Evolutionary conservation across 73 alveolate genomes (phyloP).

Genomic region (Paramecium sexaurelia): DNA sequence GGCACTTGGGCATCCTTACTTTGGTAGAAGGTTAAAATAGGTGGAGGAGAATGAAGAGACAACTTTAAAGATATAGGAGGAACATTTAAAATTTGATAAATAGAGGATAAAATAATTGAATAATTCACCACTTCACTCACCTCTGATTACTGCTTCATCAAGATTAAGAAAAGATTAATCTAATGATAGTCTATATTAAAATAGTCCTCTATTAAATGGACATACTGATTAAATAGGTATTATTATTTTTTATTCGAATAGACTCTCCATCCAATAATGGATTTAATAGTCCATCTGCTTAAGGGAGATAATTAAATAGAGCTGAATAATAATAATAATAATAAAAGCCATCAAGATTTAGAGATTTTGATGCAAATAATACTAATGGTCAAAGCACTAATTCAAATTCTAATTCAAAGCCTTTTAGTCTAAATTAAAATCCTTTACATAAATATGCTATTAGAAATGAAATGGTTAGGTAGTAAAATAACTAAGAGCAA

Average conservation of each 20-base stretch:
- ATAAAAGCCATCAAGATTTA: constrained; percentile 16
- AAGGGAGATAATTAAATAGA: not conserved
- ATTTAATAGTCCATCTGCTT: constrained; percentile 35
- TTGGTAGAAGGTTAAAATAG: constrained; percentile 8
- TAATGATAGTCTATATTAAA: not conserved
- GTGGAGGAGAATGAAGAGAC: not conserved
- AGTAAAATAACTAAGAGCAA: not conserved
- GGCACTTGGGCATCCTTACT: constrained; percentile 77
- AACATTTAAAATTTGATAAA: constrained; percentile 40
- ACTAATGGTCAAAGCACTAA: not conserved
- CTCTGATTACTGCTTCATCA: constrained; percentile 4
- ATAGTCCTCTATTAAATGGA: constrained; percentile 25
- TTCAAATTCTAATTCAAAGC: not conserved
- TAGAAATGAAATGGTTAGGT: constrained; percentile 32
- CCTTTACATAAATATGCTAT: constrained; percentile 38
- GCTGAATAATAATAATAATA: not conserved
- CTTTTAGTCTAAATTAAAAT: constrained; percentile 11
- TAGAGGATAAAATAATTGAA: not conserved
- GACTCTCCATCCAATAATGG: constrained; percentile 30
- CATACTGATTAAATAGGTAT: not conserved
- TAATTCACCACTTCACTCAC: constrained; percentile 47
- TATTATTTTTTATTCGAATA: not conserved
- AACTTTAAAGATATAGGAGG: not conserved
- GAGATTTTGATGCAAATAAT: not conserved
- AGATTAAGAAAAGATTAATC: not conserved